A percentile compares a stretch with the other conserved stretches of the same genome.
Evolutionary conservation across 1,284 basidiomycete species (phyloP).

Genomic region (Puccinia horiana): DNA sequence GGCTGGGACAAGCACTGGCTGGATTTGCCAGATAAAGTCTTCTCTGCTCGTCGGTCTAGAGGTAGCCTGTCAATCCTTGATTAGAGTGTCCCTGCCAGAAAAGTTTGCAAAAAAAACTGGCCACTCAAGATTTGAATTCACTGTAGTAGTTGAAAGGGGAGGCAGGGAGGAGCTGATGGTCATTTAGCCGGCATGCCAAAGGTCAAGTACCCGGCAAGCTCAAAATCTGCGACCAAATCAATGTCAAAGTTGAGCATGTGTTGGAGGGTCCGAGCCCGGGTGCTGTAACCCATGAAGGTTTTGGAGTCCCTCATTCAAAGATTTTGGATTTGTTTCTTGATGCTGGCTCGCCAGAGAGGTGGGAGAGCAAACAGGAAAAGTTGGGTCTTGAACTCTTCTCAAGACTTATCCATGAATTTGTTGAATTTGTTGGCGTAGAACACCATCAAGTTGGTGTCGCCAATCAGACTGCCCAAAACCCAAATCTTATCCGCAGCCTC

Average conservation of each 20-base stretch:
- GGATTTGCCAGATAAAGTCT: background rate
- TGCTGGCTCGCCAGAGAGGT: background rate
- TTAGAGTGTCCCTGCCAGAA: background rate
- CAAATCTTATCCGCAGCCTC: background rate
- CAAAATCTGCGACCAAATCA: background rate
- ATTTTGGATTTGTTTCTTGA: background rate
- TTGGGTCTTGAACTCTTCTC: background rate
- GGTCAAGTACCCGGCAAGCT: background rate
- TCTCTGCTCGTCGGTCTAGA: background rate
- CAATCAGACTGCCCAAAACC: background rate
- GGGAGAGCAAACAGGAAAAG: constrained; percentile 13
- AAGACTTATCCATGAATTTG: background rate
- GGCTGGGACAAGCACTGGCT: background rate
- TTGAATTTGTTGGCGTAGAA: background rate
- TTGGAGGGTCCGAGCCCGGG: constrained; percentile 10
- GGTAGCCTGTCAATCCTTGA: background rate
- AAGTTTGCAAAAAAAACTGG: background rate
- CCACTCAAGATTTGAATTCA: no score
- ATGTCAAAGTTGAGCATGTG: constrained; percentile 11
- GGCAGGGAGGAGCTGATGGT: background rate
- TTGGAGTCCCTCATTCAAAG: background rate
- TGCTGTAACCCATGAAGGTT: constrained; percentile 10
- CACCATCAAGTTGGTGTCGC: background rate
- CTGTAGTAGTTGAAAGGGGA: background rate
- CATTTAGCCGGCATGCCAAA: background rate